phyloP scores from a whole-genome alignment of 306 rosid species.

The Ammopiptanthus mongolicus region DNA sequence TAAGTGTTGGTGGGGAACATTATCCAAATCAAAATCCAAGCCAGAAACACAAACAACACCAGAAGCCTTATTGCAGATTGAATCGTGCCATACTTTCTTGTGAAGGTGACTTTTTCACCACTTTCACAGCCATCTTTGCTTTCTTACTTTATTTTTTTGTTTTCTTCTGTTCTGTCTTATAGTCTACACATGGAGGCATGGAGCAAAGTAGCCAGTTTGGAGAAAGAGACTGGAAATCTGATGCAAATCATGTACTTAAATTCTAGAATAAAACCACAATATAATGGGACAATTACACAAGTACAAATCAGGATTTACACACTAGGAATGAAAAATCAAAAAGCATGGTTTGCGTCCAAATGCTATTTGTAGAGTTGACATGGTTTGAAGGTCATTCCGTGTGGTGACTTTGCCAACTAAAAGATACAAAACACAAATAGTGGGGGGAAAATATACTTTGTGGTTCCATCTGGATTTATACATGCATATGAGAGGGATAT shows the following conservation, averaged over 20 bases:
- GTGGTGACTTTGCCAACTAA: not conserved
- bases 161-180: not conserved
- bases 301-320: not conserved
- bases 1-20: constrained; percentile 55
- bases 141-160: not conserved
- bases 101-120: not conserved
- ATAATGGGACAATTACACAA: not conserved
- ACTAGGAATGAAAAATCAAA: not conserved
- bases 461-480: too few species aligned
- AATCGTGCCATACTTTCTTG: constrained; percentile 7
- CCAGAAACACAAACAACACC: constrained; percentile 37
- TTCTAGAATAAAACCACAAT: too few species aligned
- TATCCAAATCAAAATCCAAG: constrained; percentile 46
- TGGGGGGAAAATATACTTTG: not conserved
- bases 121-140: constrained; percentile 16
- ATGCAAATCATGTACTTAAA: constrained; percentile 10
- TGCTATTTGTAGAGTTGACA: not conserved
- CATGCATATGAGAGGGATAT: not conserved
- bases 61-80: constrained; percentile 34
- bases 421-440: not conserved
- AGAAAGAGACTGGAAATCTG: too few species aligned
- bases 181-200: not conserved
- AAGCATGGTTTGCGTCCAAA: constrained; percentile 25
- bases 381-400: not conserved
- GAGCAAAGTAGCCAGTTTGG: not conserved